Evolutionary conservation across 2,329 filamentous ascomycete species (phyloP).

Genomic region (Xylariaceae sp.): DNA sequence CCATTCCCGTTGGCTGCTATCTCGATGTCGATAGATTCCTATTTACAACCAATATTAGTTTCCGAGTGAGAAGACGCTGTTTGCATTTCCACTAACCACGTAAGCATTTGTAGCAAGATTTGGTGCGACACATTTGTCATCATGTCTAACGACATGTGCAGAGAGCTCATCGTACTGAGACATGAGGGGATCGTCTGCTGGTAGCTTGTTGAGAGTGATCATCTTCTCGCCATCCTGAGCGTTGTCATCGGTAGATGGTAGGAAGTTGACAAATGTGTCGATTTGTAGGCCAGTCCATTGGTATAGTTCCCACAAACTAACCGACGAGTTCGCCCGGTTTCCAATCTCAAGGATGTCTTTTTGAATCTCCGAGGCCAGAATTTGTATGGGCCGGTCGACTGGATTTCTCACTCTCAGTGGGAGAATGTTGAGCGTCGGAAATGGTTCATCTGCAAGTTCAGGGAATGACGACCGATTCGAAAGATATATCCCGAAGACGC

Average conservation of each 20-base stretch:
- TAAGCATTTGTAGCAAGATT: conserved; percentile 13
- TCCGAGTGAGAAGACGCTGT: background rate
- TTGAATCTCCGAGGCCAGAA: conserved; percentile 62
- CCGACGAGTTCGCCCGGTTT: conserved; percentile 51
- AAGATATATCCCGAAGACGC: conserved; percentile 77
- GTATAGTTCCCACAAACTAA: conserved; percentile 67
- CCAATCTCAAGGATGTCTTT: conserved; percentile 63
- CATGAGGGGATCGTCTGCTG: background rate
- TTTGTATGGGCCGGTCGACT: conserved; percentile 35
- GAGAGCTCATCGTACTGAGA: background rate
- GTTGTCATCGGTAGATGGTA: conserved; percentile 40
- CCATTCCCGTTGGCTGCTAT: conserved; percentile 21
- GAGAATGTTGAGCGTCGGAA: conserved; percentile 77
- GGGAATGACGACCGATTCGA: conserved; percentile 66
- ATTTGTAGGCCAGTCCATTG: conserved; percentile 72
- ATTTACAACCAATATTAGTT: conserved; percentile 6
- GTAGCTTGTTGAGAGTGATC: conserved; percentile 12
- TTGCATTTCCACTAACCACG: conserved; percentile 11
- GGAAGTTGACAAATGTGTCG: conserved; percentile 78
- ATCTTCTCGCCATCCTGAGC: background rate
- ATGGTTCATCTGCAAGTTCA: conserved; percentile 46
- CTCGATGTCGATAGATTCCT: conserved; percentile 32
- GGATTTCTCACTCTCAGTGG: conserved; percentile 59
- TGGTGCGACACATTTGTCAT: conserved; percentile 9
- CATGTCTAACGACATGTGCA: conserved; percentile 11